Percentiles rank a stretch among this genome's conserved stretches.
Evolutionary conservation across 306 rosid species (phyloP).

Genomic region (Vigna radiata): DNA sequence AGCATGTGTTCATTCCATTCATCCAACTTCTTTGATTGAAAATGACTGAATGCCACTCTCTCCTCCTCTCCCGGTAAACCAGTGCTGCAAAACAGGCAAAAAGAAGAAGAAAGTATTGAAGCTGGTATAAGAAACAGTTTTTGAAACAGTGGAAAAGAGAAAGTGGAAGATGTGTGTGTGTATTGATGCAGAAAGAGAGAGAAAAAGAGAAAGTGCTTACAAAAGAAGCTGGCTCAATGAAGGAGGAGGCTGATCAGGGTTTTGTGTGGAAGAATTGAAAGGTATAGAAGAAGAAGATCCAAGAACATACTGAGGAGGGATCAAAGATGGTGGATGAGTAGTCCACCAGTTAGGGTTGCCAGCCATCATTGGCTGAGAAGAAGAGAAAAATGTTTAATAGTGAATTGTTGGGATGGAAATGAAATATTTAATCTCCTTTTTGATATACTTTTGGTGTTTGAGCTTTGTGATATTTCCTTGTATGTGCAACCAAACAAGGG

Average conservation of each 20-base stretch:
- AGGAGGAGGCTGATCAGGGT: constrained; percentile 52
- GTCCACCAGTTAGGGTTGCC: constrained; percentile 98
- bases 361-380: constrained; percentile 80
- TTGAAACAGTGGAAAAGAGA: constrained; percentile 1
- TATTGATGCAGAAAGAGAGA: not conserved
- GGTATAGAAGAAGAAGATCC: constrained; percentile 76
- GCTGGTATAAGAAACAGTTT: constrained; percentile 2
- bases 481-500: constrained; percentile 67
- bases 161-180: not conserved
- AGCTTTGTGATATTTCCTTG: constrained; percentile 62
- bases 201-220: constrained; percentile 39
- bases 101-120: not conserved
- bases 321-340: constrained; percentile 79
- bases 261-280: constrained; percentile 56
- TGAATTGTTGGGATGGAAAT: constrained; percentile 8
- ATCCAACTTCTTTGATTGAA: constrained; percentile 59
- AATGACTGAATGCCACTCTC: constrained; percentile 53
- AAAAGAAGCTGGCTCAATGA: constrained; percentile 81
- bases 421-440: constrained; percentile 37
- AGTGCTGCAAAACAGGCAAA: constrained; percentile 53
- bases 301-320: constrained; percentile 64
- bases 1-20: constrained; percentile 64
- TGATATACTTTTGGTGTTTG: constrained; percentile 49
- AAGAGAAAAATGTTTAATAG: not conserved
- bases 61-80: constrained; percentile 73